These are phyloP conservation scores for Fusarium ramigenum DNA, from an alignment of 2,329 filamentous ascomycete species.

Conservation along the genomic window DNA sequence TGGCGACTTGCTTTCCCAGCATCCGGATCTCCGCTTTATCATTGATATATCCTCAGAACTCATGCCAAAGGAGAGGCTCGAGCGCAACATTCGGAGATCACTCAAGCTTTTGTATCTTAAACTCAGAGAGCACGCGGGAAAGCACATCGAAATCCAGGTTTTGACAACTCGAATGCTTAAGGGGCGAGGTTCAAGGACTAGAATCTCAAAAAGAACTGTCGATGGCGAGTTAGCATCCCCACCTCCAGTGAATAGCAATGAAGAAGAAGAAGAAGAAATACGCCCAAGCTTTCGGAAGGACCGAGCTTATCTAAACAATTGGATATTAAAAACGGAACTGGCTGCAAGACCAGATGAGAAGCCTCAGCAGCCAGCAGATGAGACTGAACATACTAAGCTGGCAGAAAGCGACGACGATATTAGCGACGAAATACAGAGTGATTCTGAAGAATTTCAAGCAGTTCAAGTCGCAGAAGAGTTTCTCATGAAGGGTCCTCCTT, in stretches of 20 bases:
- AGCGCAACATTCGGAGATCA: not conserved
- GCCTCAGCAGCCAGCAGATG: not conserved
- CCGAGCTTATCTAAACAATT: not conserved
- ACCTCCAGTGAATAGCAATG: no score
- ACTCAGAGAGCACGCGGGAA: not conserved
- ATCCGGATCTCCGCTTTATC: not conserved
- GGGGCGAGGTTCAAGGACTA: not conserved
- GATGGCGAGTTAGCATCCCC: not conserved
- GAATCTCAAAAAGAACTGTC: slow-evolving; percentile 1
- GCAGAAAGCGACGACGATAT: not conserved
- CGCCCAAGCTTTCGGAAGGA: not conserved
- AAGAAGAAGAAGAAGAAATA: not conserved
- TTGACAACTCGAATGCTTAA: not conserved
- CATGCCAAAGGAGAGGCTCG: not conserved
- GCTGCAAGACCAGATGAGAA: not conserved
- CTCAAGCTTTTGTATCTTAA: slow-evolving; percentile 1
- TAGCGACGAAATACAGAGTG: not conserved
- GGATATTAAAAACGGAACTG: not conserved
- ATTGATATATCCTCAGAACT: not conserved
- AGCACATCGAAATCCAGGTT: not conserved
- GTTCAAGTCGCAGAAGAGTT: not conserved
- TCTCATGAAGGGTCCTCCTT: not conserved
- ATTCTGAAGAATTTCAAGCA: not conserved
- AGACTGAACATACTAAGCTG: not conserved
- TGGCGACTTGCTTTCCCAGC: not conserved